Evolutionary conservation across 2,329 filamentous ascomycete genomes (phyloP).

Genomic region (Leptographium radiaticola): DNA sequence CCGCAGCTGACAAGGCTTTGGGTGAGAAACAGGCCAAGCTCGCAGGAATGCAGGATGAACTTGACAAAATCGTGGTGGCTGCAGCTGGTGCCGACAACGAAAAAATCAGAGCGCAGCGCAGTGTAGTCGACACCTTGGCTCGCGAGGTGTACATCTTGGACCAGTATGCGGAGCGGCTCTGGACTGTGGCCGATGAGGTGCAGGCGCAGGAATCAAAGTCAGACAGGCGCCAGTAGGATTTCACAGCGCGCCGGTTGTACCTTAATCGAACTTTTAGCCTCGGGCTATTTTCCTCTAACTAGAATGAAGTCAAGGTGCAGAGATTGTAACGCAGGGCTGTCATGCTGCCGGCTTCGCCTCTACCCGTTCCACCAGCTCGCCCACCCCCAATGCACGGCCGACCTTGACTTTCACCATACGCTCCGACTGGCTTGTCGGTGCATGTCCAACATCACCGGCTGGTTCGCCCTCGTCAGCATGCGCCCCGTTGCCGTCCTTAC

Average conservation of each 20-base stretch:
- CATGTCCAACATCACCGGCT: conserved; percentile 48
- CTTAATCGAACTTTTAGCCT: too few relatives aligned
- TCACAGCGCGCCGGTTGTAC: too few relatives aligned
- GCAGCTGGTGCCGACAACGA: conserved; percentile 3
- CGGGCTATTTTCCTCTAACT: background rate
- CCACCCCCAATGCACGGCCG: conserved; percentile 66
- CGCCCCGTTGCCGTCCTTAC: conserved; percentile 51
- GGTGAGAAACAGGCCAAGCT: conserved; percentile 18
- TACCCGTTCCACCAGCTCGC: conserved; percentile 60
- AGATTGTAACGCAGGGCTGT: background rate
- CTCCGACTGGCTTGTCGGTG: conserved; percentile 22
- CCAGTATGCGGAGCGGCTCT: conserved; percentile 22
- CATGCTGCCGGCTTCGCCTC: conserved; percentile 35
- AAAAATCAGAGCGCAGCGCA: conserved; percentile 10
- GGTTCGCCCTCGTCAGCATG: conserved; percentile 52
- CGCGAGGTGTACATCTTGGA: conserved; percentile 26
- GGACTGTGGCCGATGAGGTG: conserved; percentile 32
- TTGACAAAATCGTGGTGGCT: conserved; percentile 11
- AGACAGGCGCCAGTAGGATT: too few relatives aligned
- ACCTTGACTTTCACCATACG: conserved; percentile 78
- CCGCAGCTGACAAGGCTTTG: conserved; percentile 22
- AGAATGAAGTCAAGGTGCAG: background rate
- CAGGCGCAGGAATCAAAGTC: conserved; percentile 28
- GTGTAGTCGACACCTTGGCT: conserved; percentile 16
- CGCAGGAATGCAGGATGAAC: conserved; percentile 12